These are phyloP conservation scores for Caryopteris hybrid DNA, from an alignment of 305 asterid species.

Conservation along the genomic window DNA sequence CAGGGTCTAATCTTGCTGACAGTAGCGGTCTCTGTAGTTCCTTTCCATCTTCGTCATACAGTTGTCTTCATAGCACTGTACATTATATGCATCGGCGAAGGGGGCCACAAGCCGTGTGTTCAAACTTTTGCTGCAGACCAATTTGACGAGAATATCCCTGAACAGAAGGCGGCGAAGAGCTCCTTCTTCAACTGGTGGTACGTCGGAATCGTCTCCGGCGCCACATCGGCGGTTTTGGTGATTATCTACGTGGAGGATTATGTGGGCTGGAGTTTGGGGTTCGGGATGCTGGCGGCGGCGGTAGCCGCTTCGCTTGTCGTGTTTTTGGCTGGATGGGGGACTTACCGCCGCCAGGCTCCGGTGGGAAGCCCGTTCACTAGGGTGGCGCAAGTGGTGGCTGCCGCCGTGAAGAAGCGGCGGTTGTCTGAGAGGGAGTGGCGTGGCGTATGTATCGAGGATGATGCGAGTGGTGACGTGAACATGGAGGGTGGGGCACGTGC, in stretches of 20 bases:
- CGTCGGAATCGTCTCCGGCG: conserved; percentile 56
- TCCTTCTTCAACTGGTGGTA: conserved; percentile 90
- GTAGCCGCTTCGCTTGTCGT: conserved; percentile 45
- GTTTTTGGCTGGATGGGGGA: conserved; percentile 40
- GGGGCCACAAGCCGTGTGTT: conserved; percentile 80
- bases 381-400: conserved; percentile 57
- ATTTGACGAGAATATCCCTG: conserved; percentile 48
- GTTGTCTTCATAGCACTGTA: conserved; percentile 63
- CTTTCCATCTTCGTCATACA: conserved; percentile 24
- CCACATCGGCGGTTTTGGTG: conserved; percentile 47
- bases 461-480: background rate
- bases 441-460: conserved; percentile 8
- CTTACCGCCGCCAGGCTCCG: conserved; percentile 42
- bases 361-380: conserved; percentile 66
- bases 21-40: conserved; percentile 35
- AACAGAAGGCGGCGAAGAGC: conserved; percentile 45
- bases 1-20: conserved; percentile 56
- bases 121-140: conserved; percentile 82
- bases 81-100: conserved; percentile 50
- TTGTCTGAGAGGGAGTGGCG: conserved; percentile 25
- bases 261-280: conserved; percentile 55
- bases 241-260: conserved; percentile 59
- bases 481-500: conserved; percentile 13
- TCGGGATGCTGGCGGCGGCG: conserved; percentile 49
- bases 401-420: conserved; percentile 50